A percentile compares a stretch with the other conserved stretches of the same genome.
These are phyloP conservation scores for Pueraria montana DNA, from an alignment of 306 rosid species.

Conservation along the genomic window DNA sequence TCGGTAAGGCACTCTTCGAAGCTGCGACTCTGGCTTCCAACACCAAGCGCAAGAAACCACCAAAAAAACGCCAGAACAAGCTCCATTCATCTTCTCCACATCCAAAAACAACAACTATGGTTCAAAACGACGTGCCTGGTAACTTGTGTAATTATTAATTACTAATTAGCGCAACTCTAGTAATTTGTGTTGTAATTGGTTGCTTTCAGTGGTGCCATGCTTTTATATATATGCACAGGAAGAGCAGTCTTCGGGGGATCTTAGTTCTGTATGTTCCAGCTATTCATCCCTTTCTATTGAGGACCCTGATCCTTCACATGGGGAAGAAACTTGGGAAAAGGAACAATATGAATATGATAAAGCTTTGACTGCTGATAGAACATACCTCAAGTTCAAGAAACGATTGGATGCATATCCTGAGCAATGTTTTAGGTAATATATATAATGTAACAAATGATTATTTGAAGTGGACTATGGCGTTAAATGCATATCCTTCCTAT, in stretches of 20 bases:
- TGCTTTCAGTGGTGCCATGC: slow-evolving; percentile 85
- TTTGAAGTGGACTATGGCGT: background rate
- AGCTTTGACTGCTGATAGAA: slow-evolving; percentile 86
- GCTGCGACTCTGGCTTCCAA: slow-evolving; percentile 61
- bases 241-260: slow-evolving; percentile 61
- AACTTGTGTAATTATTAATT: background rate
- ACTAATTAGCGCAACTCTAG: background rate
- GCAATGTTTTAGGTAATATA: slow-evolving; percentile 98
- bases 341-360: slow-evolving; percentile 88
- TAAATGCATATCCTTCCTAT: background rate
- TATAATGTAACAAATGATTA: slow-evolving; percentile 17
- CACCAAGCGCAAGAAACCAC: slow-evolving; percentile 55
- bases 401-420: slow-evolving; percentile 81
- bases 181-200: slow-evolving; percentile 37
- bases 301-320: slow-evolving; percentile 56
- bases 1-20: slow-evolving; percentile 66
- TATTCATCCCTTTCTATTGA: slow-evolving; percentile 75
- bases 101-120: slow-evolving; percentile 38
- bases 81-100: slow-evolving; percentile 42
- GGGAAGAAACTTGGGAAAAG: slow-evolving; percentile 72
- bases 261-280: slow-evolving; percentile 64
- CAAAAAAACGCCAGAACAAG: slow-evolving; percentile 17
- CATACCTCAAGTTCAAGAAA: slow-evolving; percentile 90
- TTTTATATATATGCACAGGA: slow-evolving; percentile 75
- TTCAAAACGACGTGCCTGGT: slow-evolving; percentile 64